phyloP scores from a whole-genome alignment of 768 basidiomycete species.

The Leccinum disarticulatum region DNA sequence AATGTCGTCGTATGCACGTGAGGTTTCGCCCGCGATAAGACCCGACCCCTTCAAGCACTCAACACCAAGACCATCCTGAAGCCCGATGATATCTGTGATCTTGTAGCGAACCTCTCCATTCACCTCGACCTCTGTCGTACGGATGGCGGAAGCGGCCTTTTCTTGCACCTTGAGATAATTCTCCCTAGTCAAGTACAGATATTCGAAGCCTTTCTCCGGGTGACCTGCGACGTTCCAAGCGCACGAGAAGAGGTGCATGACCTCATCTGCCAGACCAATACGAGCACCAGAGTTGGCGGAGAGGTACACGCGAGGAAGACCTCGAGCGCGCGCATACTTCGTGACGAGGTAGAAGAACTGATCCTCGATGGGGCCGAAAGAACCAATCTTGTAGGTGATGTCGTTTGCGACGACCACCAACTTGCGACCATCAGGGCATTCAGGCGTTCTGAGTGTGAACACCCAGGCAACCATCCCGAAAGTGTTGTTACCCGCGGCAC shows the following conservation, averaged over 20 bases:
- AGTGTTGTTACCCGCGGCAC: conserved; percentile 90
- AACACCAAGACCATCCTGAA: conserved; percentile 97
- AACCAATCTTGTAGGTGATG: conserved; percentile 98
- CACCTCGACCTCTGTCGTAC: conserved; percentile 81
- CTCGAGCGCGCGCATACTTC: conserved; percentile 84
- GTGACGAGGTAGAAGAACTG: conserved; percentile 96
- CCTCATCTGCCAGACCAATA: conserved; percentile 93
- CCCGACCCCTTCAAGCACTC: conserved; percentile 96
- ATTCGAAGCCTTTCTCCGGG: conserved; percentile 95
- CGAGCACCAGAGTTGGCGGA: conserved; percentile 99
- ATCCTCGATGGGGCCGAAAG: conserved; percentile 94
- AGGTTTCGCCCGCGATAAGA: conserved; percentile 97
- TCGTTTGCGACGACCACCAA: conserved; percentile 95
- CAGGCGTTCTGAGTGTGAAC: conserved; percentile 88
- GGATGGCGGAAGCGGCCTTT: conserved; percentile 76
- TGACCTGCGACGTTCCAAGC: conserved; percentile 82
- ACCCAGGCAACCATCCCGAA: conserved; percentile 99
- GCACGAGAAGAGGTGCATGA: conserved; percentile 80
- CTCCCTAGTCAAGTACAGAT: conserved; percentile 93
- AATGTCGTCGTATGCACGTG: conserved; percentile 98
- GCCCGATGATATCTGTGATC: conserved; percentile 94
- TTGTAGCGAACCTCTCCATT: conserved; percentile 87
- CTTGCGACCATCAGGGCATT: conserved; percentile 85
- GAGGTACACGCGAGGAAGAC: conserved; percentile 93
- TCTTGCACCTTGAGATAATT: conserved; percentile 87